A percentile compares a stretch with the other conserved stretches of the same genome.
Conservation (phyloP, 2,329 filamentous ascomycete genomes). For the Macrophomina phaseolina region DNA sequence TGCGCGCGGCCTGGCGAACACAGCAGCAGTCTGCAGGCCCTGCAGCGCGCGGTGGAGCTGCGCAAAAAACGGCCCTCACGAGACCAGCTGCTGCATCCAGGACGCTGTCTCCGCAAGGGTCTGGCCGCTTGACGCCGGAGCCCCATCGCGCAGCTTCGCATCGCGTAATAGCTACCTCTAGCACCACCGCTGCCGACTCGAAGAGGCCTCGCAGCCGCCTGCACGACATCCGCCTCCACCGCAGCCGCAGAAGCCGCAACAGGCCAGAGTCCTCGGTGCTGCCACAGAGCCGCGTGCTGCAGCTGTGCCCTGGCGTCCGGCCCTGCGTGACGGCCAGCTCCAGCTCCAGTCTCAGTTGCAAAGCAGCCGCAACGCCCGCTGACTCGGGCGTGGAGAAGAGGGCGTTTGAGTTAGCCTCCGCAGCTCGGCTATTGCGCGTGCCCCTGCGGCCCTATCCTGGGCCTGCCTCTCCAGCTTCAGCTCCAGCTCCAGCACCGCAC, state of each 20-base stretch:
- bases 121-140: slow-evolving; percentile 1
- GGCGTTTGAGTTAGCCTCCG: slow-evolving; percentile 10
- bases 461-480: neutral
- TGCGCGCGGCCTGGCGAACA: neutral
- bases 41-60: slow-evolving; percentile 14
- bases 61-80: slow-evolving; percentile 8
- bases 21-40: slow-evolving; percentile 4
- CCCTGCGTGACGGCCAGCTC: neutral
- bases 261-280: neutral
- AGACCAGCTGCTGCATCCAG: slow-evolving; percentile 22
- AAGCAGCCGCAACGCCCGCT: neutral
- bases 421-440: slow-evolving; percentile 19
- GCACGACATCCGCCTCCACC: slow-evolving; percentile 19
- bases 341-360: neutral
- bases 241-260: neutral
- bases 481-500: neutral
- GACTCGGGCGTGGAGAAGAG: slow-evolving; percentile 15
- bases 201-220: slow-evolving; percentile 17
- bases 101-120: slow-evolving; percentile 8
- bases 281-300: neutral
- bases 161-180: slow-evolving; percentile 26
- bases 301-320: neutral
- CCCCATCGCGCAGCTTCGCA: slow-evolving; percentile 9
- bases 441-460: neutral
- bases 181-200: slow-evolving; percentile 7